Evolutionary conservation across 495 filamentous ascomycete species (phyloP).

Genomic region (Apodospora peruviana): DNA sequence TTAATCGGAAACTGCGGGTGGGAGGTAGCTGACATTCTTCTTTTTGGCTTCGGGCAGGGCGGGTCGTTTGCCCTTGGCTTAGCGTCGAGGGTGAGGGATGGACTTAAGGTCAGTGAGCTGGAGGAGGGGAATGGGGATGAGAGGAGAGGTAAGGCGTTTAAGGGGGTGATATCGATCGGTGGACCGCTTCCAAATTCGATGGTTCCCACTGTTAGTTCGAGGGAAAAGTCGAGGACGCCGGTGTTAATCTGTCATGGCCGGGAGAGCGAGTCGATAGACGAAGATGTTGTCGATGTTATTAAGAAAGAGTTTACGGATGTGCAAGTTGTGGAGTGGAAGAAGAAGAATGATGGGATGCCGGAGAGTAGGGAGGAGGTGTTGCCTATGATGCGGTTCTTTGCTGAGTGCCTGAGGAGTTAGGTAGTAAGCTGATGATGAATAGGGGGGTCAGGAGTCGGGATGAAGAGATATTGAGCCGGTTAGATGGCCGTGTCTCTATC

Average conservation of each 20-base stretch:
- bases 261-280: slow-evolving; percentile 56
- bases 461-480: no score
- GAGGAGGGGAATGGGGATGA: slow-evolving; percentile 1
- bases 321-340: slow-evolving; percentile 67
- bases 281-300: slow-evolving; percentile 54
- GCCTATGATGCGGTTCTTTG: slow-evolving; percentile 92
- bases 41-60: slow-evolving; percentile 87
- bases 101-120: neutral
- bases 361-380: slow-evolving; percentile 77
- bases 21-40: slow-evolving; percentile 58
- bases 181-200: slow-evolving; percentile 58
- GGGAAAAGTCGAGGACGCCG: slow-evolving; percentile 62
- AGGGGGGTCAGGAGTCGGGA: no score
- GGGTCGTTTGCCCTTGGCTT: slow-evolving; percentile 68
- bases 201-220: slow-evolving; percentile 26
- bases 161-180: slow-evolving; percentile 74
- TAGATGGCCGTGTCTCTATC: no score
- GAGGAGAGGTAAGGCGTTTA: slow-evolving; percentile 20
- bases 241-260: slow-evolving; percentile 67
- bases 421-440: no score
- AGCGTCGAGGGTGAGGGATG: slow-evolving; percentile 30
- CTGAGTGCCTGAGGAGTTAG: slow-evolving; percentile 55
- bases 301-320: slow-evolving; percentile 67
- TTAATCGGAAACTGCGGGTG: slow-evolving; percentile 69
- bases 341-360: slow-evolving; percentile 78